A percentile compares a stretch with the other conserved stretches of the same genome.
phyloP scores from a whole-genome alignment of 805 yeast genomes.

The Yarrowia sp. region DNA sequence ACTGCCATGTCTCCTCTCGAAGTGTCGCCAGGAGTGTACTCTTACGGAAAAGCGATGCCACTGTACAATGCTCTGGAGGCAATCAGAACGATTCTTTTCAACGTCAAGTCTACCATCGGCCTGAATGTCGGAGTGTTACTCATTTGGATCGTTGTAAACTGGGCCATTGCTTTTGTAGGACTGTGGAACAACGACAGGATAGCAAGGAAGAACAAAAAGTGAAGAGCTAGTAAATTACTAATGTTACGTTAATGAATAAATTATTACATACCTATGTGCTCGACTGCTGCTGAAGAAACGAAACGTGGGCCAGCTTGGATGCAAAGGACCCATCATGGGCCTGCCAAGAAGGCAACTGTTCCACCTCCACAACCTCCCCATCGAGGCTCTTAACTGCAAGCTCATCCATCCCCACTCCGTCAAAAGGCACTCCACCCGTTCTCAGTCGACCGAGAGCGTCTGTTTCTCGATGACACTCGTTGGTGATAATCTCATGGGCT shows the following conservation, averaged over 20 bases:
- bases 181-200: slow-evolving; percentile 15
- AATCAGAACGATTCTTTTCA: slow-evolving; percentile 63
- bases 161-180: slow-evolving; percentile 2
- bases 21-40: slow-evolving; percentile 61
- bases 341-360: slow-evolving; percentile 24
- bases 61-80: slow-evolving; percentile 69
- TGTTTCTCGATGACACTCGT: slow-evolving; percentile 50
- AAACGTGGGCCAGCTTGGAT: slow-evolving; percentile 28
- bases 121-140: slow-evolving; percentile 64
- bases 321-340: slow-evolving; percentile 35
- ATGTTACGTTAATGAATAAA: slow-evolving; percentile 20
- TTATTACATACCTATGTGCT: slow-evolving; percentile 35
- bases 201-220: not conserved
- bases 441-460: slow-evolving; percentile 17
- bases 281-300: slow-evolving; percentile 18
- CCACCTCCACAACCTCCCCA: slow-evolving; percentile 7
- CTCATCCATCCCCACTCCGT: slow-evolving; percentile 14
- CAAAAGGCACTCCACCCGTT: slow-evolving; percentile 20
- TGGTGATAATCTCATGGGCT: slow-evolving; percentile 61
- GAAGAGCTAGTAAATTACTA: not conserved
- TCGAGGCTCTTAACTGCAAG: slow-evolving; percentile 9
- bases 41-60: slow-evolving; percentile 74
- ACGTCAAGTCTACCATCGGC: slow-evolving; percentile 65
- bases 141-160: slow-evolving; percentile 65
- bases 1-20: slow-evolving; percentile 73